Evolutionary conservation across 2,329 filamentous ascomycete species (phyloP), one percentile per base, ranked within the genome.

Genomic region (Exutisphaerella laricina): DNA sequence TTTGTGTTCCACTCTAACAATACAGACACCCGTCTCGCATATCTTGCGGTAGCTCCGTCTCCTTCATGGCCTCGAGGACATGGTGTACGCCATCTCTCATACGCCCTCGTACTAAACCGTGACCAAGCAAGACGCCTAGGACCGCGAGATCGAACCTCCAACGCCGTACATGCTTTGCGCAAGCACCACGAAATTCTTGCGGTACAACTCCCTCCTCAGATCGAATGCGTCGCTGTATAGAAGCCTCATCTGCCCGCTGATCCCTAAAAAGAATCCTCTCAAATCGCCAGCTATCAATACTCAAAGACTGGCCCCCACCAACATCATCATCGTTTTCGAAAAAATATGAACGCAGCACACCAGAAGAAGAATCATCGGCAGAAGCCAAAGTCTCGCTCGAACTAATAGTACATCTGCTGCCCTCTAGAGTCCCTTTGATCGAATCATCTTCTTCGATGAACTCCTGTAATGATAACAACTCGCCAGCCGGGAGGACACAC

Each of bases 341-440:
- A 26, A 6, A 26, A 26, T n/a, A n/a, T n/a, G 23, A 26, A 26
- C 23, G 23, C 23, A 26, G 12, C 6, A 12, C 23, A 12, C 23
- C 33, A 35, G 1, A 35, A 17, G n/a, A n/a, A n/a, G n/a, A n/a
- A n/a, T n/a, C n/a, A n/a, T n/a, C n/a, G n/a, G 6, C 33, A 23
- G 33, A 22, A 9, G 13, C 18, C 14, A 34, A 7, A 34, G 8
- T 18, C 10, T 18, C 17, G 14, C 7, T 13, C n/a, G 29, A 32
- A 32, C 8, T 32, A 32, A n/a, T 14, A 21, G 33, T 35, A 35
- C 17, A 35, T 21, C 23, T 35, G 9, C n/a, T 20, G 33, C 33
- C 18, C 33, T 35, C 33, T 35, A 35, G 33, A 35, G 33, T 35
- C 18, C 33, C 33, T 17, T 20, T n/a, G 33, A 21, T 23, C 20